Percentiles rank a stretch among this genome's conserved stretches.
Conservation (phyloP, 495 filamentous ascomycete genomes). For the Aspergillus homomorphus region DNA sequence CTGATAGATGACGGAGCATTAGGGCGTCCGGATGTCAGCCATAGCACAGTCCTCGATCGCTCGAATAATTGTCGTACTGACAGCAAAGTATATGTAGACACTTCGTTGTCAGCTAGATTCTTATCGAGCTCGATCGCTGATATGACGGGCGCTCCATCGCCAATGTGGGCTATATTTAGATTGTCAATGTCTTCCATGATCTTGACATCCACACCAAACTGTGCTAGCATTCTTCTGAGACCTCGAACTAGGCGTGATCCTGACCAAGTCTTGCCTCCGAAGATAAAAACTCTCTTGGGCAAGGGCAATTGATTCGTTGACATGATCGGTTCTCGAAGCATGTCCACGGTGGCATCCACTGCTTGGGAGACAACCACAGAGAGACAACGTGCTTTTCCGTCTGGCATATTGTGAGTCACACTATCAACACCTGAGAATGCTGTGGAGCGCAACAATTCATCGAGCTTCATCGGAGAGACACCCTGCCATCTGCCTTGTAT, state of each 20-base stretch:
- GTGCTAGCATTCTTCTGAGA: too few species aligned
- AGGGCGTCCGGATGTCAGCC: not conserved
- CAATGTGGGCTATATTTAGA: too few species aligned
- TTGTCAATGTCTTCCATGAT: too few species aligned
- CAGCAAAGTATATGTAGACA: too few species aligned
- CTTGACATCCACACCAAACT: too few species aligned
- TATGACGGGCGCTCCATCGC: too few species aligned
- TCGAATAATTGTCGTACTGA: too few species aligned
- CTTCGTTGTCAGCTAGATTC: too few species aligned
- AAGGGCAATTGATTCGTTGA: not conserved
- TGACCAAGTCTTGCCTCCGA: not conserved
- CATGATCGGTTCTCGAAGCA: not conserved
- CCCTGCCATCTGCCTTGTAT: too few species aligned
- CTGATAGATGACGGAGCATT: too few species aligned
- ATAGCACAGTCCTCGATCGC: not conserved
- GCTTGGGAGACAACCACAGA: not conserved
- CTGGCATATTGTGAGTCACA: not conserved
- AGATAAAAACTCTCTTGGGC: not conserved
- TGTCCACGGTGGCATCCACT: not conserved
- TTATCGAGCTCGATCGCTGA: too few species aligned
- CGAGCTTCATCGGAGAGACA: not conserved
- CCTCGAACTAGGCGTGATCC: not conserved
- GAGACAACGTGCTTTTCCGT: too few species aligned
- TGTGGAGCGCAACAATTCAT: not conserved
- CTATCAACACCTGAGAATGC: not conserved